phyloP scores from a whole-genome alignment of 176 grass and related monocot genomes.

The Alopecurus myosuroides region DNA sequence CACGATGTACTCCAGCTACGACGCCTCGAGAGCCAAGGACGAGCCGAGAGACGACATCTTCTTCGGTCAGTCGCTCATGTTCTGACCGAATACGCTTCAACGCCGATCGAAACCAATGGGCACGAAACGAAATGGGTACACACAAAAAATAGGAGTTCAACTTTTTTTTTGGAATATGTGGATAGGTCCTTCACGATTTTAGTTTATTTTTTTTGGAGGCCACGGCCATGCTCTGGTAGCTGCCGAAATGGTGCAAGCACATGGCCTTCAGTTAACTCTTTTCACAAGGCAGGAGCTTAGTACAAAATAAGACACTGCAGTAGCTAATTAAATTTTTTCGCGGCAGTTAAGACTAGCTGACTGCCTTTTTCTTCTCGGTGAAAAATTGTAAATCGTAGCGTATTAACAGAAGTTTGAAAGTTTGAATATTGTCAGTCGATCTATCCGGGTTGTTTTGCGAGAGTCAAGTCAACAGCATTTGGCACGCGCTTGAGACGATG shows the following conservation, averaged over 20 bases:
- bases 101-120: neutral
- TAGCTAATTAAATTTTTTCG: neutral
- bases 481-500: neutral
- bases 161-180: neutral
- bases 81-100: neutral
- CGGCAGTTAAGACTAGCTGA: neutral
- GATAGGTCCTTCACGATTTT: neutral
- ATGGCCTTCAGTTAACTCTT: conserved; percentile 19
- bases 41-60: conserved; percentile 46
- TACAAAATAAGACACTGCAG: neutral
- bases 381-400: neutral
- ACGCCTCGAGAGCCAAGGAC: conserved; percentile 31
- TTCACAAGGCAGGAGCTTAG: neutral
- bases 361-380: neutral
- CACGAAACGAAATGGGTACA: neutral
- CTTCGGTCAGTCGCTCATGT: conserved; percentile 31
- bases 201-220: conserved; percentile 28
- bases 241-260: neutral
- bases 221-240: neutral
- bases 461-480: neutral
- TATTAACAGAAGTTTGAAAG: neutral
- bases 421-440: neutral
- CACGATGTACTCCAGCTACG: conserved; percentile 17
- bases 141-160: neutral
- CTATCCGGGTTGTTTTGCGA: neutral